Conservation (phyloP, 2,329 filamentous ascomycete species). For the Camptophora hylomeconis region DNA sequence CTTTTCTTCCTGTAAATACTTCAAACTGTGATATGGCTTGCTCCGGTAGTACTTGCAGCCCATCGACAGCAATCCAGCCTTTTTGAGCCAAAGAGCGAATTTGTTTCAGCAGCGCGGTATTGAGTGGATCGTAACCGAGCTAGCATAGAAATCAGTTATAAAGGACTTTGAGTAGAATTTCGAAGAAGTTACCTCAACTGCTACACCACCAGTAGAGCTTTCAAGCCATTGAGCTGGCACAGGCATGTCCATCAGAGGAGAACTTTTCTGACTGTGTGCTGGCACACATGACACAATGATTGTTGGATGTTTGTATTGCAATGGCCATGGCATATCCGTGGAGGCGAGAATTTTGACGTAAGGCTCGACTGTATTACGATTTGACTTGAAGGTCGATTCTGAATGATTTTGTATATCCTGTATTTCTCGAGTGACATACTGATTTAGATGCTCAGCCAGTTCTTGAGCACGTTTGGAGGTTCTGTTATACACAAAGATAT, state of each 20-base stretch:
- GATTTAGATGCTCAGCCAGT: slow-evolving; percentile 13
- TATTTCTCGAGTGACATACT: background rate
- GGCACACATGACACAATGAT: slow-evolving; percentile 17
- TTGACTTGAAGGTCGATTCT: background rate
- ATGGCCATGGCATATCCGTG: slow-evolving; percentile 12
- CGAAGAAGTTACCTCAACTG: slow-evolving; percentile 14
- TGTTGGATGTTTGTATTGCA: slow-evolving; percentile 12
- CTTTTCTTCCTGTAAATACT: slow-evolving; percentile 61
- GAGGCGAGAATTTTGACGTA: slow-evolving; percentile 9
- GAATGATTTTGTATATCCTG: too few species aligned
- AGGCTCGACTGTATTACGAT: too few species aligned
- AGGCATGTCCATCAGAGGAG: slow-evolving; percentile 5
- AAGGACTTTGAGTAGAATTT: too few species aligned
- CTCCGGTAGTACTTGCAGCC: slow-evolving; percentile 62
- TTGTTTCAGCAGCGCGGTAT: slow-evolving; percentile 57
- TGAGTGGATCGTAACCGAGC: slow-evolving; percentile 53
- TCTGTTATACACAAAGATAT: slow-evolving; percentile 20
- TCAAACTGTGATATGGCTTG: slow-evolving; percentile 75
- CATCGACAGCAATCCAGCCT: slow-evolving; percentile 61
- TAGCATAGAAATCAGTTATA: background rate
- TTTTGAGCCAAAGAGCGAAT: slow-evolving; percentile 41
- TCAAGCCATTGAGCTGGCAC: slow-evolving; percentile 16
- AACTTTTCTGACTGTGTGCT: too few species aligned
- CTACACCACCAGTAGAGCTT: slow-evolving; percentile 17
- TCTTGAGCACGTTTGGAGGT: slow-evolving; percentile 13